A percentile compares a stretch with the other conserved stretches of the same genome.
phyloP scores from a whole-genome alignment of 345 rosid genomes.

The Combretum micranthum region DNA sequence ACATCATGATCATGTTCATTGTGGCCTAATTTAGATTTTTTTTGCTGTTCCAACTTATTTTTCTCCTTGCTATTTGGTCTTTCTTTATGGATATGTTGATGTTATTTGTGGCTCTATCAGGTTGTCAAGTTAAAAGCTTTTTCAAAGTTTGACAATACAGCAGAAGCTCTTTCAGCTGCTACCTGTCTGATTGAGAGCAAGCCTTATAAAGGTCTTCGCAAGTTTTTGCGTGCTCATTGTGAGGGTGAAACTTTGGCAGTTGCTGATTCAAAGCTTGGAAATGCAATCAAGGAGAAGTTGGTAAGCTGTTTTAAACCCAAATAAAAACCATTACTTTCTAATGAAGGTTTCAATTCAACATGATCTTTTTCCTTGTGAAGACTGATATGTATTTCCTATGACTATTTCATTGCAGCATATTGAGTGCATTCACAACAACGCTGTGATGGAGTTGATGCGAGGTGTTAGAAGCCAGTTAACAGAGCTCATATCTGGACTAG shows the following conservation, averaged over 20 bases:
- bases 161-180: slow-evolving; percentile 76
- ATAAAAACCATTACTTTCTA: no score
- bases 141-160: slow-evolving; percentile 80
- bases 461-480: slow-evolving; percentile 82
- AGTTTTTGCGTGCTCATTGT: slow-evolving; percentile 68
- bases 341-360: no score
- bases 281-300: slow-evolving; percentile 82
- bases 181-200: slow-evolving; percentile 66
- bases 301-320: slow-evolving; percentile 22
- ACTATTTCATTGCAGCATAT: slow-evolving; percentile 52
- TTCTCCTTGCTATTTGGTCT: not conserved
- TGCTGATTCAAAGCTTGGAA: slow-evolving; percentile 93
- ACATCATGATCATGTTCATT: not conserved
- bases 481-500: slow-evolving; percentile 80
- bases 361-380: slow-evolving; percentile 7
- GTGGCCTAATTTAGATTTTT: not conserved
- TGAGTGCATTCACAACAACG: slow-evolving; percentile 80
- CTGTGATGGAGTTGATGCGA: slow-evolving; percentile 87
- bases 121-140: slow-evolving; percentile 79
- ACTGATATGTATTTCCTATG: no score
- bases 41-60: not conserved
- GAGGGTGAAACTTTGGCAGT: slow-evolving; percentile 63
- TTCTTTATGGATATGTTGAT: no score
- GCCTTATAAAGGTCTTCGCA: slow-evolving; percentile 70
- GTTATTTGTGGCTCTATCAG: slow-evolving; percentile 18